Evolutionary conservation across 768 basidiomycete genomes (phyloP).

Genomic region (Suillus decipiens): DNA sequence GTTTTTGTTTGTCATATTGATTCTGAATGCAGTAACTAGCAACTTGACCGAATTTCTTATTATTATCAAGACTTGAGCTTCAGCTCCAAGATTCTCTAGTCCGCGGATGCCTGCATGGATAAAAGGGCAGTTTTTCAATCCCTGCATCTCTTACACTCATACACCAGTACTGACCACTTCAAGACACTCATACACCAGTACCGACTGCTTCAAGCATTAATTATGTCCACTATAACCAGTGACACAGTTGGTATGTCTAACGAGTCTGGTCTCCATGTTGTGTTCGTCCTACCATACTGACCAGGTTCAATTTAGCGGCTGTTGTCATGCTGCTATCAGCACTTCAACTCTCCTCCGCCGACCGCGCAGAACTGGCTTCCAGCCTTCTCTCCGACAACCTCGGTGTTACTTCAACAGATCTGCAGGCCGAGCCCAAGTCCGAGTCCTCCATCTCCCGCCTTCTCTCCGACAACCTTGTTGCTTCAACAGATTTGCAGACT

Average conservation of each 20-base stretch:
- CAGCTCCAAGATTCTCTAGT: background rate
- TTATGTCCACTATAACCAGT: background rate
- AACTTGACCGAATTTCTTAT: background rate
- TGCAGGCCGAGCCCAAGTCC: background rate
- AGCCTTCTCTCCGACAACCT: background rate
- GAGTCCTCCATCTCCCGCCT: no score
- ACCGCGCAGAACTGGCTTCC: background rate
- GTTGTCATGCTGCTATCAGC: background rate
- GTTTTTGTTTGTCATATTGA: background rate
- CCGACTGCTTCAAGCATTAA: no score
- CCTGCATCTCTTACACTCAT: background rate
- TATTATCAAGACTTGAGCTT: background rate
- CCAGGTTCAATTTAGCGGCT: background rate
- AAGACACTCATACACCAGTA: no score
- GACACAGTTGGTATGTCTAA: background rate
- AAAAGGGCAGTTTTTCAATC: background rate
- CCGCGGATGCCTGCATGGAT: background rate
- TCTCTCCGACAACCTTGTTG: no score
- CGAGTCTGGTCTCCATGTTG: background rate
- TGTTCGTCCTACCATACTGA: background rate
- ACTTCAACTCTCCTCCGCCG: background rate
- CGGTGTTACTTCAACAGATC: background rate
- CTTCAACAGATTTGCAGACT: no score
- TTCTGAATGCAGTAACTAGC: background rate
- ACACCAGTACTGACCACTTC: background rate